These are phyloP conservation scores for Diplosphaera chodatii DNA, from an alignment of 139 green algal species.

Conservation along the genomic window DNA sequence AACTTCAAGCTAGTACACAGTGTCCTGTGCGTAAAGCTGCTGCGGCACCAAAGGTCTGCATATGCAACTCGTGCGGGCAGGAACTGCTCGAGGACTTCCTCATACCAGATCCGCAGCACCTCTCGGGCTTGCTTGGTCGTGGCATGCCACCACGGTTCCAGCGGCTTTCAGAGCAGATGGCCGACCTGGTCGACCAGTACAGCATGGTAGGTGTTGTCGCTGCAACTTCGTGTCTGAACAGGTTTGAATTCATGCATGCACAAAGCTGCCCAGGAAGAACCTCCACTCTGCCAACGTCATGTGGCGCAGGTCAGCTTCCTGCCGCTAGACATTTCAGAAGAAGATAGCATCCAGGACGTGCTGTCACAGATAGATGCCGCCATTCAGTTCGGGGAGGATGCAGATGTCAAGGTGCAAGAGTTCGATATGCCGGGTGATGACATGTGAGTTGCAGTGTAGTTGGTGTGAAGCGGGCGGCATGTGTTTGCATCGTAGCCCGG, in stretches of 20 bases:
- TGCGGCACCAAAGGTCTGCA: no score
- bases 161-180: constrained; percentile 60
- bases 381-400: constrained; percentile 92
- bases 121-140: constrained; percentile 47
- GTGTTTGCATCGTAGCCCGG: no score
- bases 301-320: constrained; percentile 58
- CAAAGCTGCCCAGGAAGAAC: neutral
- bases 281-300: neutral
- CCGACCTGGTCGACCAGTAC: constrained; percentile 73
- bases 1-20: no score
- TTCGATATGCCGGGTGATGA: constrained; percentile 23
- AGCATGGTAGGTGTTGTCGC: constrained; percentile 43
- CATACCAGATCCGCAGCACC: constrained; percentile 54
- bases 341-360: constrained; percentile 68
- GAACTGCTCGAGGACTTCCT: constrained; percentile 63
- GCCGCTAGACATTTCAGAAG: constrained; percentile 79
- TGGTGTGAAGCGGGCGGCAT: no score
- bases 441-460: neutral
- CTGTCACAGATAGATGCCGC: constrained; percentile 81
- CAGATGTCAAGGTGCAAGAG: constrained; percentile 78
- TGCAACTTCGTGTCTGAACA: no score
- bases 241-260: no score
- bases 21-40: no score
- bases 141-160: constrained; percentile 57
- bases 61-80: no score